Percentiles rank a stretch among this genome's conserved stretches.
phyloP scores from a whole-genome alignment of 768 basidiomycete genomes.

The Candolleomyces eurysporus region DNA sequence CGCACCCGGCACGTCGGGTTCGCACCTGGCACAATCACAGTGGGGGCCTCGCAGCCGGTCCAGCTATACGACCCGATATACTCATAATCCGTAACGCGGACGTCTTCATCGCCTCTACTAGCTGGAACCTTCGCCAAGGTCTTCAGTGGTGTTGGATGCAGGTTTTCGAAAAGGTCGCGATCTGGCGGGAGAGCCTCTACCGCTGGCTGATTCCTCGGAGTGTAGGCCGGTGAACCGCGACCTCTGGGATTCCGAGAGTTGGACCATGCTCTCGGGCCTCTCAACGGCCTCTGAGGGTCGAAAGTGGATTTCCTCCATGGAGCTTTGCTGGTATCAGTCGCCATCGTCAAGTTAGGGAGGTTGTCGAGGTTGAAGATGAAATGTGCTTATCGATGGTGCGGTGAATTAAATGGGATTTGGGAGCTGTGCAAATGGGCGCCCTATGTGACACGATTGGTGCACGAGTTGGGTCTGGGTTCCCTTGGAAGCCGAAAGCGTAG shows the following conservation, averaged over 20 bases:
- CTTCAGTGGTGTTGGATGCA: slow-evolving; percentile 16
- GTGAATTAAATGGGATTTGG: too few species aligned
- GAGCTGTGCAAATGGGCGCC: not conserved
- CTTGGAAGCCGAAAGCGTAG: not conserved
- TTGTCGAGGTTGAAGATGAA: not conserved
- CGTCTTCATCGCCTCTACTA: slow-evolving; percentile 22
- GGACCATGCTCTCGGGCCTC: not conserved
- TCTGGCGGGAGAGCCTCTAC: slow-evolving; percentile 25
- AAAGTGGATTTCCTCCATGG: slow-evolving; percentile 10
- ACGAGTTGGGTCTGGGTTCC: too few species aligned
- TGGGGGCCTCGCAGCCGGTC: slow-evolving; percentile 40
- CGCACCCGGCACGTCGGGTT: not conserved
- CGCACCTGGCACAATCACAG: slow-evolving; percentile 51
- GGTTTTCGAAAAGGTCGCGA: slow-evolving; percentile 35
- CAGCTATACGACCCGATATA: slow-evolving; percentile 60
- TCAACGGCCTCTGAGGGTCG: not conserved
- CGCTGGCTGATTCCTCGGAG: slow-evolving; percentile 9
- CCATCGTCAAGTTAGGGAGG: not conserved
- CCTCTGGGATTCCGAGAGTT: not conserved
- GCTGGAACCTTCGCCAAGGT: slow-evolving; percentile 20
- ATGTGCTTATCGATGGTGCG: too few species aligned
- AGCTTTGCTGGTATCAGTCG: slow-evolving; percentile 4
- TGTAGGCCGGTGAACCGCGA: not conserved
- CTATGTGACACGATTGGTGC: slow-evolving; percentile 1
- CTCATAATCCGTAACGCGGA: slow-evolving; percentile 33